These are phyloP conservation scores for Sporisorium sorghi DNA, from an alignment of 1,284 basidiomycete species.

Conservation along the genomic window DNA sequence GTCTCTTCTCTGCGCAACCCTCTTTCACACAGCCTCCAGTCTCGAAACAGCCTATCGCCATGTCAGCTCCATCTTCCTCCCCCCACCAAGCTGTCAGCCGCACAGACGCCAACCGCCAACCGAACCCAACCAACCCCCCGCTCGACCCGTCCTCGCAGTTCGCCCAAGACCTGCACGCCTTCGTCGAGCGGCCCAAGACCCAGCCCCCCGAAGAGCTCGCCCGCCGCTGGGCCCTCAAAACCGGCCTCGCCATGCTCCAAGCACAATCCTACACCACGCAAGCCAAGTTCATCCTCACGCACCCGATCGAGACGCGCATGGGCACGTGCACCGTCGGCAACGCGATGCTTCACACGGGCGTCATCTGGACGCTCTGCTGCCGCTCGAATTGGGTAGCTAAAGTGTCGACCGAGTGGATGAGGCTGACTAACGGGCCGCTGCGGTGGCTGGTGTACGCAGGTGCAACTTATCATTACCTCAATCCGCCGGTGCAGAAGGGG, in stretches of 20 bases:
- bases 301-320: slow-evolving; percentile 10
- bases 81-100: not conserved
- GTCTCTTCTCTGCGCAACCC: not conserved
- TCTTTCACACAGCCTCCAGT: not conserved
- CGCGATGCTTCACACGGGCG: slow-evolving; percentile 8
- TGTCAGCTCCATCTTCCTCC: not conserved
- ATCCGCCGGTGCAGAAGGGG: slow-evolving; percentile 12
- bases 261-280: not conserved
- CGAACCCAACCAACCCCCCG: not conserved
- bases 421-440: not conserved
- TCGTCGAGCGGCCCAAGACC: not conserved
- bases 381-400: slow-evolving; percentile 1
- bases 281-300: not conserved
- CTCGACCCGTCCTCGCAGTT: slow-evolving; percentile 11
- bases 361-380: slow-evolving; percentile 14
- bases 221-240: not conserved
- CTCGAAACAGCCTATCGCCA: not conserved
- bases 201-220: not conserved
- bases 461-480: slow-evolving; percentile 4
- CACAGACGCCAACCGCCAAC: not conserved
- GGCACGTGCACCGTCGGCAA: slow-evolving; percentile 17
- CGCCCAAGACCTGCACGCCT: slow-evolving; percentile 4
- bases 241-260: not conserved
- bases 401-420: slow-evolving; percentile 6
- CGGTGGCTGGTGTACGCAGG: slow-evolving; percentile 10